phyloP scores from a whole-genome alignment of 352 stramenopile genomes.

The Globisporangium apiculatum region DNA sequence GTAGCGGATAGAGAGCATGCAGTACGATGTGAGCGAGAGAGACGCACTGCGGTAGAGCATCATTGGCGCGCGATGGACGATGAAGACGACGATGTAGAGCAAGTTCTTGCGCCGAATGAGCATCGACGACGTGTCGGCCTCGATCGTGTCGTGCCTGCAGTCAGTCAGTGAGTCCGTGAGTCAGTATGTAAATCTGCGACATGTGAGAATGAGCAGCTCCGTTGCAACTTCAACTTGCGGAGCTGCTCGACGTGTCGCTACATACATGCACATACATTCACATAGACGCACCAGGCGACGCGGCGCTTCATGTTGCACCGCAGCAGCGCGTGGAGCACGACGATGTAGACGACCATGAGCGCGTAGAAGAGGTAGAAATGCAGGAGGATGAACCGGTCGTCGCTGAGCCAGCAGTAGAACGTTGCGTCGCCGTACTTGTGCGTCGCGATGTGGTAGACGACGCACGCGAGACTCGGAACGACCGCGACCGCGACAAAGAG shows the following conservation, averaged over 20 bases:
- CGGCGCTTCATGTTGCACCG: slow-evolving; percentile 61
- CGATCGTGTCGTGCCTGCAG: slow-evolving; percentile 46
- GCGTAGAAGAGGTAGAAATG: slow-evolving; percentile 78
- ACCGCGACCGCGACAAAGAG: slow-evolving; percentile 51
- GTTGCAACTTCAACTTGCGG: too few relatives aligned
- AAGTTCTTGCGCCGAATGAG: slow-evolving; percentile 65
- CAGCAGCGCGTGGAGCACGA: slow-evolving; percentile 55
- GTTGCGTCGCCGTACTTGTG: slow-evolving; percentile 69
- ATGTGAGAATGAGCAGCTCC: not conserved
- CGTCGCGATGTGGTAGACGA: slow-evolving; percentile 52
- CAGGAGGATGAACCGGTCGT: slow-evolving; percentile 57
- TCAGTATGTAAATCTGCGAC: not conserved
- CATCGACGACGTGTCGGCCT: slow-evolving; percentile 57
- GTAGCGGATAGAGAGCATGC: too few relatives aligned
- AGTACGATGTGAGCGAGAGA: too few relatives aligned
- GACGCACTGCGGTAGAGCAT: slow-evolving; percentile 64
- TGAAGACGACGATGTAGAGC: slow-evolving; percentile 68
- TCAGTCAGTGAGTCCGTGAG: not conserved
- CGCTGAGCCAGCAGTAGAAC: slow-evolving; percentile 78
- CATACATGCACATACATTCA: not conserved
- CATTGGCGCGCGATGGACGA: slow-evolving; percentile 58
- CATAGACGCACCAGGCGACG: slow-evolving; percentile 27
- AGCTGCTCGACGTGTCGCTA: not conserved
- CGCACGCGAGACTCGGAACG: slow-evolving; percentile 36
- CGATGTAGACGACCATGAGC: slow-evolving; percentile 63